A percentile compares a stretch with the other conserved stretches of the same genome.
These are phyloP conservation scores for Neurospora sp. DNA, from an alignment of 495 filamentous ascomycete genomes.

Conservation along the genomic window DNA sequence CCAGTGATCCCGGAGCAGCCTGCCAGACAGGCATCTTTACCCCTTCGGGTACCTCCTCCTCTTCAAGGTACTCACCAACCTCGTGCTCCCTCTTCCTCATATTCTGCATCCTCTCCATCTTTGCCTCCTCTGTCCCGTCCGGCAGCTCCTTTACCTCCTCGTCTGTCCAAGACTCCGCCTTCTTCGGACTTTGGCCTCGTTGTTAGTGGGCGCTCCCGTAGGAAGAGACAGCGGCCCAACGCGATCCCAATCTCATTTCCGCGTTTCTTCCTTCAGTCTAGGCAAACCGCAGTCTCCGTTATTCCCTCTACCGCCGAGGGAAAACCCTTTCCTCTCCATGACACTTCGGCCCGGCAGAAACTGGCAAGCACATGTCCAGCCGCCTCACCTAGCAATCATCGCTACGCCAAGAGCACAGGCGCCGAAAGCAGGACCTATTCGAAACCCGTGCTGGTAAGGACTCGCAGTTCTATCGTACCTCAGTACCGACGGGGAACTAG, in stretches of 20 bases:
- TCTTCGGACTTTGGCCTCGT: slow-evolving; percentile 7
- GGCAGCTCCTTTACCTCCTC: slow-evolving; percentile 10
- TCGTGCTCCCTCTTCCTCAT: slow-evolving; percentile 14
- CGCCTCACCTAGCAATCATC: slow-evolving; percentile 18
- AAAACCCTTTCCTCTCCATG: slow-evolving; percentile 32
- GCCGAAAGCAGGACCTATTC: slow-evolving; percentile 43
- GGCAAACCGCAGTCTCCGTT: slow-evolving; percentile 32
- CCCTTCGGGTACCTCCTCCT: neutral
- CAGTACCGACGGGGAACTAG: slow-evolving; percentile 16
- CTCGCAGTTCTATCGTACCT: slow-evolving; percentile 13
- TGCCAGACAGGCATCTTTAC: slow-evolving; percentile 2
- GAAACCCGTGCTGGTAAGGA: slow-evolving; percentile 46
- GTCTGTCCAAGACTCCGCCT: slow-evolving; percentile 6
- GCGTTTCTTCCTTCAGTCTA: slow-evolving; percentile 25
- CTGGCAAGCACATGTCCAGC: slow-evolving; percentile 36
- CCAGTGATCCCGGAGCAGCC: slow-evolving; percentile 5
- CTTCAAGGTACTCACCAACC: neutral
- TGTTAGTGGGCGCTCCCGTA: slow-evolving; percentile 5
- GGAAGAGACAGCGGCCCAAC: neutral
- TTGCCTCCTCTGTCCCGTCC: slow-evolving; percentile 15
- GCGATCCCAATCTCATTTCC: slow-evolving; percentile 28
- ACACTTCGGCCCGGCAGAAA: slow-evolving; percentile 33
- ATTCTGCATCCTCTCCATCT: slow-evolving; percentile 11
- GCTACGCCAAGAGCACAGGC: slow-evolving; percentile 34
- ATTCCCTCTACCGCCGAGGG: slow-evolving; percentile 37